phyloP scores from a whole-genome alignment of 345 rosid genomes.

The Aquilaria yunnanensis region DNA sequence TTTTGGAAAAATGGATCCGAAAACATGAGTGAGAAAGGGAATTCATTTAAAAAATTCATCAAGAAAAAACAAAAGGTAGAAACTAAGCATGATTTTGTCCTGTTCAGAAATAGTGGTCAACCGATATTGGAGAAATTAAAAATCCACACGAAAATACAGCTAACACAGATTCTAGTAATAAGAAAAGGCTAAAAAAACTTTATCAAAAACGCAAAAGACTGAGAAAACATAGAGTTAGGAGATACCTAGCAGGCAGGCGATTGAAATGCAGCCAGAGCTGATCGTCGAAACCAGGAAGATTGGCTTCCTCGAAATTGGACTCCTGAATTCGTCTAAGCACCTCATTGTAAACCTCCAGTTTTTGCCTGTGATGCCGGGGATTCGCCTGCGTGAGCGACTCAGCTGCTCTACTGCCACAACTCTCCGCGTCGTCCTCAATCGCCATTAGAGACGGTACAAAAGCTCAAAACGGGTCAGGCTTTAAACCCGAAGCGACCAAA shows the following conservation, averaged over 20 bases:
- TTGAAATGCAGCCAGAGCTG: conserved; percentile 97
- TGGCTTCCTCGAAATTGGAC: conserved; percentile 63
- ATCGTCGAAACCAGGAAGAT: conserved; percentile 77
- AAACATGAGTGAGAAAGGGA: neutral
- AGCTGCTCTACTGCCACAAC: conserved; percentile 79
- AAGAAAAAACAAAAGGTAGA: no score
- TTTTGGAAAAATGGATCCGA: conserved; percentile 9
- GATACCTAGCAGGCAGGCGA: conserved; percentile 92
- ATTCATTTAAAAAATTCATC: neutral
- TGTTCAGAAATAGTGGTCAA: neutral
- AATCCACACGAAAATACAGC: neutral
- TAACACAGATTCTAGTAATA: neutral
- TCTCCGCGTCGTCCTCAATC: conserved; percentile 82
- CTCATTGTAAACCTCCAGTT: conserved; percentile 79
- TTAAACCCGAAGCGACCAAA: neutral
- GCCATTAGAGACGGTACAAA: conserved; percentile 44
- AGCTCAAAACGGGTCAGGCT: no score
- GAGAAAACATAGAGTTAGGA: conserved; percentile 2
- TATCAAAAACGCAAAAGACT: neutral
- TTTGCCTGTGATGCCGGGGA: conserved; percentile 69
- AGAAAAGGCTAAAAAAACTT: neutral
- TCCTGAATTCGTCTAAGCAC: conserved; percentile 73
- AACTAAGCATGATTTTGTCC: no score
- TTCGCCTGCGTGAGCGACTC: conserved; percentile 44
- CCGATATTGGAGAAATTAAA: neutral